Evolutionary conservation across 2,329 filamentous ascomycete genomes (phyloP).

Genomic region (Hansfordia pulvinata): DNA sequence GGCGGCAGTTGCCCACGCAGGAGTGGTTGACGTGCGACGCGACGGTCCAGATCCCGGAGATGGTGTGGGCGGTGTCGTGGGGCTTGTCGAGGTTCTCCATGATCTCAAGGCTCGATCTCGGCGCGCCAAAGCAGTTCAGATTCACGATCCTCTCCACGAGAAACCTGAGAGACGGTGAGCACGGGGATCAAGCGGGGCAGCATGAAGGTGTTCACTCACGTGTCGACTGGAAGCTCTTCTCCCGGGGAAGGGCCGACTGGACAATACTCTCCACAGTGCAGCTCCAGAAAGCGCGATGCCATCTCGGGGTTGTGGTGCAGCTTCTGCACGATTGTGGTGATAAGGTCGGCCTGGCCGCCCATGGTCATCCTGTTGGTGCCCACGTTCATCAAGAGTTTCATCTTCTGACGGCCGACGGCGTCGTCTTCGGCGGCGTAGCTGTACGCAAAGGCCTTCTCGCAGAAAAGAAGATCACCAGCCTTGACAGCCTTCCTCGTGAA

Average conservation of each 20-base stretch:
- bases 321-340: slow-evolving; percentile 27
- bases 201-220: slow-evolving; percentile 18
- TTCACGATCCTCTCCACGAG: slow-evolving; percentile 26
- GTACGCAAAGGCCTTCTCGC: slow-evolving; percentile 40
- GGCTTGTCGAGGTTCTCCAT: background rate
- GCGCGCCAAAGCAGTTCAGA: slow-evolving; percentile 27
- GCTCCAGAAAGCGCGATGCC: slow-evolving; percentile 17
- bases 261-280: slow-evolving; percentile 28
- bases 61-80: slow-evolving; percentile 6
- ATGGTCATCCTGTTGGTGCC: slow-evolving; percentile 15
- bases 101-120: slow-evolving; percentile 8
- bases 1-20: slow-evolving; percentile 30
- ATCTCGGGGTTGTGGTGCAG: slow-evolving; percentile 24
- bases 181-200: background rate
- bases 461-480: slow-evolving; percentile 36
- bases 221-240: slow-evolving; percentile 25
- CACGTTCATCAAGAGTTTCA: slow-evolving; percentile 22
- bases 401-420: slow-evolving; percentile 5
- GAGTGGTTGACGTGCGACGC: slow-evolving; percentile 39
- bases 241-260: slow-evolving; percentile 10
- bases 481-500: slow-evolving; percentile 33
- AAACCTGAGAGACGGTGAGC: slow-evolving; percentile 19
- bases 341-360: slow-evolving; percentile 25
- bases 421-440: slow-evolving; percentile 14
- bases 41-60: slow-evolving; percentile 29